phyloP scores from a whole-genome alignment of 352 stramenopile species.

The Elongisporangium prolatum region DNA sequence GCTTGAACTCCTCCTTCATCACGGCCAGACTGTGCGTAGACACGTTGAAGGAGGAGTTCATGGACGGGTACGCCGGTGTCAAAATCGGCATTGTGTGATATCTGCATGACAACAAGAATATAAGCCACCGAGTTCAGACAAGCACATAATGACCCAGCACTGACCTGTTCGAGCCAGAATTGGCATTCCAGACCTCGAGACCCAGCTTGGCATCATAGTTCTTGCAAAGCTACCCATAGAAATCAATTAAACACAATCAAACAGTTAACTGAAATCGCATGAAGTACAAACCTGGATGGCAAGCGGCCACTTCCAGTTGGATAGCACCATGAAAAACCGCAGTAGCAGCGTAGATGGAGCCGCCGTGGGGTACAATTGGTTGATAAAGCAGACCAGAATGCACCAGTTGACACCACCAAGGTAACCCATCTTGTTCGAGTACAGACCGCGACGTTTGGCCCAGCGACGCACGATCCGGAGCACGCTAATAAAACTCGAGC shows the following conservation, averaged over 20 bases:
- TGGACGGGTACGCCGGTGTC: constrained; percentile 97
- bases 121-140: neutral
- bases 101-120: constrained; percentile 18
- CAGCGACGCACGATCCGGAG: constrained; percentile 85
- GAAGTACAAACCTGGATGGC: constrained; percentile 75
- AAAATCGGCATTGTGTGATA: constrained; percentile 99
- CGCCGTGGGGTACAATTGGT: constrained; percentile 85
- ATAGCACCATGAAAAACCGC: constrained; percentile 90
- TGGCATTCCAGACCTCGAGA: constrained; percentile 87
- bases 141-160: constrained; percentile 3
- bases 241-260: constrained; percentile 5
- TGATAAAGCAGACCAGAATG: constrained; percentile 97
- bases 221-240: constrained; percentile 57
- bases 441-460: constrained; percentile 92
- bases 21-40: constrained; percentile 91
- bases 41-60: constrained; percentile 99
- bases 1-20: constrained; percentile 93
- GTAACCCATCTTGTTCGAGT: constrained; percentile 99
- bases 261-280: neutral
- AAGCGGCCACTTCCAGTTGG: constrained; percentile 88
- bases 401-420: constrained; percentile 98
- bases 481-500: constrained; percentile 85
- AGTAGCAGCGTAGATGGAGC: constrained; percentile 79
- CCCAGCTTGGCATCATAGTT: constrained; percentile 83
- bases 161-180: constrained; percentile 73